Evolutionary conservation across 805 yeast species (phyloP), one percentile per base, ranked within the genome.

Genomic region (Ascoidea asiatica): DNA sequence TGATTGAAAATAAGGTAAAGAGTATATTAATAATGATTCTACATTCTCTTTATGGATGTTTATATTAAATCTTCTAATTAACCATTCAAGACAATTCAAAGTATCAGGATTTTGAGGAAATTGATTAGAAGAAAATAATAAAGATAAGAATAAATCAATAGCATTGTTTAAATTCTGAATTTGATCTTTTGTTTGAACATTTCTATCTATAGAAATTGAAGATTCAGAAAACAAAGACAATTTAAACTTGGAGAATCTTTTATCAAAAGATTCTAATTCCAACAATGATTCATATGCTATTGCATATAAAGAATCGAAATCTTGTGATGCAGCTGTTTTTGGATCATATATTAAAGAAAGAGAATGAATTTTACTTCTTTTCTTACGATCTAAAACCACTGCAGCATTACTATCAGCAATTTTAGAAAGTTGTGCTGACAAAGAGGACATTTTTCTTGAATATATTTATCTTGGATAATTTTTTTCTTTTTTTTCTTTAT

Each of bases 61-160:
- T 52, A 87, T 77, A 56, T 87, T 80, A 66, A 79, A 92, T 53
- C 97, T 74, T 65, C 98, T 81, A 18, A 92, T 81, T 20, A 89
- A 75, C 98, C 98, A 92, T 66, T 92, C 98, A 11, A 87, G 69
- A 4, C 96, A 90, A 53, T 80, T 79, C 20, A 94, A 85, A 19
- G 78, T 72, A 44, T 88, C 63, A 50, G 77, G 73, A 73, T 90
- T 77, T 23, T 46, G 43, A 19, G 50, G 48, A 4, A 44, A 50
- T 29, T 29, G 35, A 59, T 79, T 79, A 2, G 94, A 86, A 3
- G 94, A 79, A 15, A 29, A 29, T 7, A 79, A 67, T 52, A 90
- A 67, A 47, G 80, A 70, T 48, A 92, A 64, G 56, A 85, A 90
- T 11, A 79, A 79, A 48, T 76, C 75, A 43, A 90, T 74, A 23